These are phyloP conservation scores for Oryza meyeriana DNA, from an alignment of 176 grass and related monocot species.

Conservation along the genomic window DNA sequence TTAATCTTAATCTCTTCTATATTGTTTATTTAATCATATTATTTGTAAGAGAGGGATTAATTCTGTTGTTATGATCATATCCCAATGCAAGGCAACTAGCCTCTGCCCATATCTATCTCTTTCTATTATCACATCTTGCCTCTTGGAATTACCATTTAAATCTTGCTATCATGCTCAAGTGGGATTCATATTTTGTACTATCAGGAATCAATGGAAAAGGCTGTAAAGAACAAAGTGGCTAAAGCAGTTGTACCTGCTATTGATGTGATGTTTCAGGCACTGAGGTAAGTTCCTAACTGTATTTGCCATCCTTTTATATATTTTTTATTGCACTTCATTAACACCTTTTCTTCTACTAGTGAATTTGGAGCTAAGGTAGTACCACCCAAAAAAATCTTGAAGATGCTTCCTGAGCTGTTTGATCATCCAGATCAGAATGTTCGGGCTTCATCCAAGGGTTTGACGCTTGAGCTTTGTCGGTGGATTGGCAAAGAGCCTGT, in stretches of 20 bases:
- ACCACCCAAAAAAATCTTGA: slow-evolving; percentile 91
- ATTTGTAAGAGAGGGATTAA: slow-evolving; percentile 8
- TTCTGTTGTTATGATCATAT: background rate
- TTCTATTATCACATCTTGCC: background rate
- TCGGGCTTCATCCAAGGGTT: slow-evolving; percentile 90
- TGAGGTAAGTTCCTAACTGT: slow-evolving; percentile 55
- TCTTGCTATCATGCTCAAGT: slow-evolving; percentile 17
- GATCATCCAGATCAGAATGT: slow-evolving; percentile 99
- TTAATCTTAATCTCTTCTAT: background rate
- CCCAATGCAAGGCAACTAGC: background rate
- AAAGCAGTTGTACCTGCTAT: slow-evolving; percentile 99
- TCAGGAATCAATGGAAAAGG: slow-evolving; percentile 99
- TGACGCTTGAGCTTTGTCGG: slow-evolving; percentile 93
- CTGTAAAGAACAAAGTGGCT: slow-evolving; percentile 96
- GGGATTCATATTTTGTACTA: slow-evolving; percentile 20
- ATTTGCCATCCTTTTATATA: slow-evolving; percentile 12
- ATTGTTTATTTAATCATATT: background rate
- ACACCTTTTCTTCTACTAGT: slow-evolving; percentile 38
- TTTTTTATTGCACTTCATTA: background rate
- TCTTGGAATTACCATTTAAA: slow-evolving; percentile 14
- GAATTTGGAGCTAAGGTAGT: slow-evolving; percentile 95
- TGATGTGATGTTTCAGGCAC: slow-evolving; percentile 99
- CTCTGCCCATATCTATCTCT: background rate
- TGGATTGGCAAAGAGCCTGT: slow-evolving; percentile 99
- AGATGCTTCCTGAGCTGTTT: slow-evolving; percentile 99